Base-by-base conservation (phyloP, 2,329 filamentous ascomycete genomes). In the Cercospora sp. region DNA sequence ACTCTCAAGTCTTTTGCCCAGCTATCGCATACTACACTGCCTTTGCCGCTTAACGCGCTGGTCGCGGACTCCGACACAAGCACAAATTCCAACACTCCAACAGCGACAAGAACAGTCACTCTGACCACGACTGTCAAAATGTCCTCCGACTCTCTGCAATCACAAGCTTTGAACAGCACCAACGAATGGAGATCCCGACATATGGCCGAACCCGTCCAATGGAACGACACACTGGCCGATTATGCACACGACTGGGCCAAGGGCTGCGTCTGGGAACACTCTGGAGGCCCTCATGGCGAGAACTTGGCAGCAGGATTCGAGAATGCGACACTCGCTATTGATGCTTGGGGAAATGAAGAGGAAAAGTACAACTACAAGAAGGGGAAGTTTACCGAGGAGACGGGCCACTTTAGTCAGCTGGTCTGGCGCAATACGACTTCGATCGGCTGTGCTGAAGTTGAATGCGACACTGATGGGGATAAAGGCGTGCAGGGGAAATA, bases 391-490 rank as follows among this genome's bases (percentile, higher is more conserved):
- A 70, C 71, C 18, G 70, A 74, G 55, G 36, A 61, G 3, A 71
- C 71, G 3, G 76, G 76, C 26, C 76, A 78, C 63, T 78, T 74
- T 67, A 78, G 76, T n/a, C 76, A 78, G 68, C 72, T 78, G 62
- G 76, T 77, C 53, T 78, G 76, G 76, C 67, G 74, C 58, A 72
- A 72, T 28, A 77, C 76, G 5, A 77, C 75, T 3, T 58, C 68
- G 9, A 75, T 77, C 30, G 76, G 76, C 7, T 78, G 76, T 62
- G 75, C 72, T 0, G 66, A 72, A 16, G 70, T 73, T 1, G 55
- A 74, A 4, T 77, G 76, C 65, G 31, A 68, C 12, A 74, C 69
- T 36, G 63, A 60, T 31, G 65, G 40, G 0, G 68, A 71, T 36
- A 62, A 63, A 33, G 73, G 71, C 18, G 72, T 71, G 12, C 60